phyloP scores from a whole-genome alignment of 257 asterid genomes.

The Solanum paucissectum region DNA sequence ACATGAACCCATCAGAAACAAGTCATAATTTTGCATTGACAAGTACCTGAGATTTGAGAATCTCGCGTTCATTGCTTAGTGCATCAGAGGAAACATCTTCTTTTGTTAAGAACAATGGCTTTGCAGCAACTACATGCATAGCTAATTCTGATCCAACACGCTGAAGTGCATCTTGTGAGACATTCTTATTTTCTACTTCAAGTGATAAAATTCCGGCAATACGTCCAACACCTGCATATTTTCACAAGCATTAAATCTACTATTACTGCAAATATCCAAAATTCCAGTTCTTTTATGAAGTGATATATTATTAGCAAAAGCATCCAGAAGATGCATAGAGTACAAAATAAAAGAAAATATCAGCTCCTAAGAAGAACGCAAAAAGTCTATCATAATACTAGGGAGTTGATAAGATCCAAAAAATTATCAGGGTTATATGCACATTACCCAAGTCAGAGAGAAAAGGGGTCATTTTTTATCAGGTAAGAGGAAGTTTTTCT shows the following conservation, averaged over 20 bases:
- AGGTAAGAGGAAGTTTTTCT: neutral
- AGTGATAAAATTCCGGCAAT: conserved; percentile 85
- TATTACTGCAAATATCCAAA: neutral
- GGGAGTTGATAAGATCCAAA: neutral
- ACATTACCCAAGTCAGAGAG: neutral
- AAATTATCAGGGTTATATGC: neutral
- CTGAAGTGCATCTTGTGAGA: conserved; percentile 56
- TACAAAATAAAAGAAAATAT: neutral
- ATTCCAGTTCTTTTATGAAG: neutral
- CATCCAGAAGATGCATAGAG: neutral
- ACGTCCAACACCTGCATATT: conserved; percentile 69
- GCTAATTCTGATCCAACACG: conserved; percentile 89
- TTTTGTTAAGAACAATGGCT: conserved; percentile 69
- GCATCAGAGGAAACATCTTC: conserved; percentile 77
- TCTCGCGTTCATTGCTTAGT: conserved; percentile 64
- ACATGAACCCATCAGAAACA: neutral
- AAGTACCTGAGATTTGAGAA: conserved; percentile 88
- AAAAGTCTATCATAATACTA: neutral
- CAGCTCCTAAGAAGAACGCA: neutral
- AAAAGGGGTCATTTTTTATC: neutral
- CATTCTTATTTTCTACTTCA: conserved; percentile 70
- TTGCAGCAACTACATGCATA: conserved; percentile 95
- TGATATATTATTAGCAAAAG: neutral
- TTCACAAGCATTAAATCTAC: neutral
- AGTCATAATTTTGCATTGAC: neutral